phyloP scores from a whole-genome alignment of 2,329 filamentous ascomycete species.

The Ophiostoma ips region DNA sequence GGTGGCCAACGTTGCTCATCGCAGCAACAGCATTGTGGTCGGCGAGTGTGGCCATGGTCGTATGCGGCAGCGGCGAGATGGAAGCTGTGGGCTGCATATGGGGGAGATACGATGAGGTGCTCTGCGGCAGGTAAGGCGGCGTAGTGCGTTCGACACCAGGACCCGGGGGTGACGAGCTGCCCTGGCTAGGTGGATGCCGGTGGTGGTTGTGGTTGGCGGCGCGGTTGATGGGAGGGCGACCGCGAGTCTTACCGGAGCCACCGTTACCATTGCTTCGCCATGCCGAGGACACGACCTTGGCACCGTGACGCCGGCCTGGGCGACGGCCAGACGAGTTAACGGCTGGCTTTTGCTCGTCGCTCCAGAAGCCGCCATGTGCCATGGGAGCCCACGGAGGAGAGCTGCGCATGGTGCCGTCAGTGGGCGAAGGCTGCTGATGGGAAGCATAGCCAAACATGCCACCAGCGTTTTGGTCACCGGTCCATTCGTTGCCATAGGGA shows the following conservation, averaged over 20 bases:
- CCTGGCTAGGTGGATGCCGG: slow-evolving; percentile 9
- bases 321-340: slow-evolving; percentile 39
- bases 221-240: slow-evolving; percentile 63
- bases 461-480: slow-evolving; percentile 29
- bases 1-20: not conserved
- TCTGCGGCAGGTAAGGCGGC: not conserved
- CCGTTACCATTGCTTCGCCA: slow-evolving; percentile 58
- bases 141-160: slow-evolving; percentile 34
- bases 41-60: not conserved
- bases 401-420: slow-evolving; percentile 11
- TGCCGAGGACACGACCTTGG: slow-evolving; percentile 75
- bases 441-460: slow-evolving; percentile 22
- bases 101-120: not conserved
- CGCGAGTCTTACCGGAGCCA: slow-evolving; percentile 56
- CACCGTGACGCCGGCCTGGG: slow-evolving; percentile 54
- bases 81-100: slow-evolving; percentile 1
- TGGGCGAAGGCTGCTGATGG: slow-evolving; percentile 9
- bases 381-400: slow-evolving; percentile 27
- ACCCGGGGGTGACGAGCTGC: slow-evolving; percentile 56
- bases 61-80: not conserved
- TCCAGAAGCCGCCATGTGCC: slow-evolving; percentile 30
- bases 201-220: not conserved
- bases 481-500: slow-evolving; percentile 36
- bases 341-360: slow-evolving; percentile 61
- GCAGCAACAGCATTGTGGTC: not conserved